These are phyloP conservation scores for Beauveria scarabaeidicola DNA, from an alignment of 2,329 filamentous ascomycete species.

Conservation along the genomic window DNA sequence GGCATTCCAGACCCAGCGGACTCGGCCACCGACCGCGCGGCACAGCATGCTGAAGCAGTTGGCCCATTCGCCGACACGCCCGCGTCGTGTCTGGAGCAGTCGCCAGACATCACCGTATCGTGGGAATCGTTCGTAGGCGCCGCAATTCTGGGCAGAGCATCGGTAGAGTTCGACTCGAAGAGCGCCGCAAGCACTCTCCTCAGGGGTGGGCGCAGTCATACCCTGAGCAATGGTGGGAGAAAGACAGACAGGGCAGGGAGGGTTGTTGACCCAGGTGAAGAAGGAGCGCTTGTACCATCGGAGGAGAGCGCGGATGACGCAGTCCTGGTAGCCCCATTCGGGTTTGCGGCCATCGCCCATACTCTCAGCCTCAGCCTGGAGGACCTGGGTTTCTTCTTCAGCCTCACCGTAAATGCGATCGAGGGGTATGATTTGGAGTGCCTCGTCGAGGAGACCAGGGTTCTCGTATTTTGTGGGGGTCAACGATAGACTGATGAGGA, in stretches of 20 bases:
- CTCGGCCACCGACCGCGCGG: conserved; percentile 79
- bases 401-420: conserved; percentile 90
- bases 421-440: conserved; percentile 74
- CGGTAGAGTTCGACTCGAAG: conserved; percentile 82
- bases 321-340: conserved; percentile 97
- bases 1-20: conserved; percentile 96
- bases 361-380: conserved; percentile 80
- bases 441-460: conserved; percentile 86
- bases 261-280: conserved; percentile 96
- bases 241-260: conserved; percentile 71
- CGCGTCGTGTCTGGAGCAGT: conserved; percentile 74
- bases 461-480: conserved; percentile 96
- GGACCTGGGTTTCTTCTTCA: conserved; percentile 83
- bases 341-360: conserved; percentile 72
- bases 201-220: conserved; percentile 74
- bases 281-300: conserved; percentile 92
- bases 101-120: conserved; percentile 94
- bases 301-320: conserved; percentile 79
- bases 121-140: conserved; percentile 79
- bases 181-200: conserved; percentile 83
- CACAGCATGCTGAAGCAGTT: conserved; percentile 99
- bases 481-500: conserved; percentile 75
- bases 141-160: conserved; percentile 70
- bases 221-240: conserved; percentile 77
- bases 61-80: conserved; percentile 90